These are phyloP conservation scores for Trichoderma sp. DNA, from an alignment of 2,329 filamentous ascomycete species.

Conservation along the genomic window DNA sequence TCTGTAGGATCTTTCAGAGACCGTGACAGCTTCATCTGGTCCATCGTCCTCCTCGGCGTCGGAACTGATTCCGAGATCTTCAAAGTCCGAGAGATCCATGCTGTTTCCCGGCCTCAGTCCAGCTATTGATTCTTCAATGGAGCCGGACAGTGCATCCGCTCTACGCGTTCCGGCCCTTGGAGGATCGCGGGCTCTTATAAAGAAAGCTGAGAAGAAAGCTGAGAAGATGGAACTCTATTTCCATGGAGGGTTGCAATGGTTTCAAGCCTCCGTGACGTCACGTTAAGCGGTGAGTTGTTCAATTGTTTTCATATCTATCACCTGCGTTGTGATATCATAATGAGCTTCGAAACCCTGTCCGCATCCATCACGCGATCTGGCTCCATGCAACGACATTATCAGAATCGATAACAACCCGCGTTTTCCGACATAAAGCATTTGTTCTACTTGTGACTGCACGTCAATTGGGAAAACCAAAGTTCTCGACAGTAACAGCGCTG, in stretches of 20 bases:
- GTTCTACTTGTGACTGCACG: no score
- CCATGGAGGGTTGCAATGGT: not conserved
- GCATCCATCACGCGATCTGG: not conserved
- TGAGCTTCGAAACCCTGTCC: not conserved
- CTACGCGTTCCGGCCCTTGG: not conserved
- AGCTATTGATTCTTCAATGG: no score
- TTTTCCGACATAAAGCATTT: no score
- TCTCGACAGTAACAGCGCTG: not conserved
- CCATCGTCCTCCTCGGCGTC: slow-evolving; percentile 17
- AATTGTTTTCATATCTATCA: not conserved
- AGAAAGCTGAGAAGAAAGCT: slow-evolving; percentile 6
- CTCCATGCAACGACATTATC: not conserved
- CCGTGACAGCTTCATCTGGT: not conserved
- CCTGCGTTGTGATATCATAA: not conserved
- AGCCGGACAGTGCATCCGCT: not conserved
- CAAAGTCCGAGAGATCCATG: slow-evolving; percentile 24
- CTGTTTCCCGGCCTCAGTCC: not conserved
- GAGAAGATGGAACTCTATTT: slow-evolving; percentile 18
- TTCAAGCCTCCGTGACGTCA: slow-evolving; percentile 27
- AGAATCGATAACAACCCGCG: not conserved
- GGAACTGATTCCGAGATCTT: slow-evolving; percentile 20
- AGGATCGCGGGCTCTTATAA: not conserved
- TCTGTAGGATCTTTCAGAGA: not conserved
- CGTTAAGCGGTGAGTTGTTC: not conserved
- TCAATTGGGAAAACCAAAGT: not conserved